Percentiles rank a stretch among this genome's conserved stretches.
Conservation (phyloP, 2,329 filamentous ascomycete genomes). For the Monilinia fructigena region DNA sequence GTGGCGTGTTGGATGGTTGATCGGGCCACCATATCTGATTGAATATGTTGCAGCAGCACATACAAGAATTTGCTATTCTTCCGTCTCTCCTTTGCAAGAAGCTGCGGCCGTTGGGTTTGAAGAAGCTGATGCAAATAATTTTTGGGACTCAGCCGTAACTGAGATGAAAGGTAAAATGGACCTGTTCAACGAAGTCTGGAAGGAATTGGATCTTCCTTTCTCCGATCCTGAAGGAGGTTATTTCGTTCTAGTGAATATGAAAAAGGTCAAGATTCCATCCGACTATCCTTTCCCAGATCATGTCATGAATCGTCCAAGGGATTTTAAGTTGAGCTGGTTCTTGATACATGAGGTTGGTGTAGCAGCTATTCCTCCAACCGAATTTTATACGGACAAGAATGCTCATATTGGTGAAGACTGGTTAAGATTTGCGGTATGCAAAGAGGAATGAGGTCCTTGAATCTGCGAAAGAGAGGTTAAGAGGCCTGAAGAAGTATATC, state of each 20-base stretch:
- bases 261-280: constrained; percentile 77
- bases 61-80: constrained; percentile 93
- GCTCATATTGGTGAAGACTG: constrained; percentile 88
- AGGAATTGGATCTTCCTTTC: constrained; percentile 64
- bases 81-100: constrained; percentile 90
- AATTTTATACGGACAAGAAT: constrained; percentile 90
- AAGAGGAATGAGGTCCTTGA: constrained; percentile 87
- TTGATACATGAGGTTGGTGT: constrained; percentile 95
- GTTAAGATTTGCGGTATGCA: constrained; percentile 93
- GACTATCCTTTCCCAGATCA: constrained; percentile 88
- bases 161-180: constrained; percentile 92
- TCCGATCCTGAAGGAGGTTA: constrained; percentile 91
- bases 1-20: constrained; percentile 93
- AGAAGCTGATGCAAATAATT: constrained; percentile 76
- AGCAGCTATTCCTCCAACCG: constrained; percentile 91
- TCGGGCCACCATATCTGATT: constrained; percentile 84
- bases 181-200: constrained; percentile 79
- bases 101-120: constrained; percentile 93
- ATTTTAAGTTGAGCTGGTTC: constrained; percentile 96
- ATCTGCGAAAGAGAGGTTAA: constrained; percentile 71
- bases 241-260: constrained; percentile 93
- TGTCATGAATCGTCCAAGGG: constrained; percentile 79
- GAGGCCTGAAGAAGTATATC: constrained; percentile 48
- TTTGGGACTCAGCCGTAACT: constrained; percentile 79
- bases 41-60: constrained; percentile 90